Base-by-base conservation (phyloP, 371 early-diverging fungal genomes). In the Batrachochytrium dendrobatidis region DNA sequence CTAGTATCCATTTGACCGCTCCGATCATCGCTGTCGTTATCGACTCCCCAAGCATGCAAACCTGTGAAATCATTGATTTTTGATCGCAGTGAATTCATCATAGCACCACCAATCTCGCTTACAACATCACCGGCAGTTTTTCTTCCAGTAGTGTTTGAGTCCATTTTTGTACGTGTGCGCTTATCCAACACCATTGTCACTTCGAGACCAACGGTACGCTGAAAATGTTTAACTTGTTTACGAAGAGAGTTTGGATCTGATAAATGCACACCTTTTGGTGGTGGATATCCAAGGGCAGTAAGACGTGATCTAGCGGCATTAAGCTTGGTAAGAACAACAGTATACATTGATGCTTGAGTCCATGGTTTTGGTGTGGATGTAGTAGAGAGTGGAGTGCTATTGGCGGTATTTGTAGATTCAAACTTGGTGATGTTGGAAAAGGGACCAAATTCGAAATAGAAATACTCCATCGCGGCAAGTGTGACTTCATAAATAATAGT, bases 391-490 rank as follows among this genome's bases (percentile, higher is more conserved):
- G n/a, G n/a, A n/a, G n/a, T n/a, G n/a, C n/a, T n/a, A n/a, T n/a
- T n/a, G n/a, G n/a, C n/a, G n/a, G n/a, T n/a, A 34, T 44, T 50
- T 20, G 15, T 53, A 5, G 33, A 29, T 5, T 48, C 54, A 26
- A 56, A 32, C n/a, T 62, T 39, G 30, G 56, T 50, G 20, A 50
- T 39, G 12, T 64, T 39, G 55, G 12, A 12, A 39, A 64, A 63
- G 5, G 68, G 68, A 18, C 64, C 64, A 59, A 61, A 68, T 29
- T 56, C 59, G 44, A 59, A 50, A 56, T 61, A 64, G 45, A 64
- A 68, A 7, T 39, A 24, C 49, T 61, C 26, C 39, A 68, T 26
- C 0, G 52, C 59, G 5, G 34, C 59, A 15, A 50, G 25, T 12
- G 68, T 68, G 5, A 39, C 1, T 33, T 63, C 51, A 61, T 64